Percentiles rank a stretch among this genome's conserved stretches.
Conservation (phyloP, 192 early-diverging fungal species). For the Coemansia sp. region DNA sequence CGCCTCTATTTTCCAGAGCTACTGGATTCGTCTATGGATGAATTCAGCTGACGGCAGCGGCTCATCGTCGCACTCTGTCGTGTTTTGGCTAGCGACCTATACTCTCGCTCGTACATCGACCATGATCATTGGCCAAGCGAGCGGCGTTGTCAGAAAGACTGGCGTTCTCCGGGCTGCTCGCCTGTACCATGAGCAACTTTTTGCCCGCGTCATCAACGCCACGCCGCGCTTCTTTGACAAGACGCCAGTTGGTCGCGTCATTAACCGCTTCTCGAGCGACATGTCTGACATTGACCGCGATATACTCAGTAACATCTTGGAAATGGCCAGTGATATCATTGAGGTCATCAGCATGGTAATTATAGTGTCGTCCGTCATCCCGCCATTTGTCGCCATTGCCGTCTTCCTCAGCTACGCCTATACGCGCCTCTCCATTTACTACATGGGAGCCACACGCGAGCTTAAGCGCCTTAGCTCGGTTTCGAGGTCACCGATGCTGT, state of each 20-base stretch:
- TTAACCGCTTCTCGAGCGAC: conserved; percentile 88
- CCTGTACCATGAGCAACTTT: conserved; percentile 46
- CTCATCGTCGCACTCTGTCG: conserved; percentile 15
- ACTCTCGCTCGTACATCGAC: conserved; percentile 47
- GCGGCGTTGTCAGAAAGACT: conserved; percentile 31
- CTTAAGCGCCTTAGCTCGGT: conserved; percentile 77
- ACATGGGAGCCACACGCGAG: conserved; percentile 71
- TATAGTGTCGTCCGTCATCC: conserved; percentile 59
- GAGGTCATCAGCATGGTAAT: conserved; percentile 53
- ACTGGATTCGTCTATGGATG: conserved; percentile 61
- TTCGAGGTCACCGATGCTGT: conserved; percentile 64
- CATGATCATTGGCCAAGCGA: background rate
- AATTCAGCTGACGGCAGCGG: background rate
- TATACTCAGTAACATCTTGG: conserved; percentile 45
- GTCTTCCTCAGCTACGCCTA: conserved; percentile 58
- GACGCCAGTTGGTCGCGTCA: conserved; percentile 80
- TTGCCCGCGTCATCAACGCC: conserved; percentile 54
- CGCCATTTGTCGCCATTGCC: conserved; percentile 66
- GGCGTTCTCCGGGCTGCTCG: conserved; percentile 38
- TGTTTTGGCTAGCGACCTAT: conserved; percentile 63
- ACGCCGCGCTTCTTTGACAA: conserved; percentile 87
- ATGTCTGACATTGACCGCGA: conserved; percentile 69
- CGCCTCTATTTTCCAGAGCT: conserved; percentile 51
- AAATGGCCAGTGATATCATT: conserved; percentile 51
- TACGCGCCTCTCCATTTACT: conserved; percentile 59